Base-by-base conservation (phyloP, 441 rosid species). In the Bocquillonia castaneifolia region DNA sequence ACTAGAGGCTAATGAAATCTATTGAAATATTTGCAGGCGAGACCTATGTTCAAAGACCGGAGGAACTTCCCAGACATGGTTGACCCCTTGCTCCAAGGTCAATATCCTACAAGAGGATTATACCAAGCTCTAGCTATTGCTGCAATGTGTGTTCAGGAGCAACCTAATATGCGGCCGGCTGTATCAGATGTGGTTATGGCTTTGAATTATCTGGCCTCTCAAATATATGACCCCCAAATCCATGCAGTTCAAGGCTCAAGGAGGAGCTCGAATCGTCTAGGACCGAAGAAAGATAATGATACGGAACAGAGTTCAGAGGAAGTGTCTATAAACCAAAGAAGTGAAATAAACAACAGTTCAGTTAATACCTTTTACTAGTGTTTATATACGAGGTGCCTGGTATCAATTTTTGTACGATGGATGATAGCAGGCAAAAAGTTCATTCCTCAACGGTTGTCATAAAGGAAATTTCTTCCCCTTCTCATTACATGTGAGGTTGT, bases 91-190 rank as follows among this genome's bases (percentile, higher is more conserved):
- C 83, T 92, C 66, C 85, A 83, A 84, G 96, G 98, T 9, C 80
- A 76, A 45, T 92, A 90, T 73, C 98, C 98, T 17, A 81, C 80
- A 74, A 82, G 95, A 77, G 96, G 96, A 53, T 80, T 92, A 14
- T 92, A 92, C 82, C 98, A 92, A 80, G 96, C 98, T 29, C 95
- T 92, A 47, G 98, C 98, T 6, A 91, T 92, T 37, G 89, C 96
- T 48, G 96, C 98, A 53, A 90, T 90, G 95, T 92, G 98, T 77
- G 82, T 92, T 57, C 98, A 92, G 76, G 98, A 92, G 64, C 95
- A 92, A 76, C 96, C 98, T 36, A 88, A 86, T 20, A 88, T 95
- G 56, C 88, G 98, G 71, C 98, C 98, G 14, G 72, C 83, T 25
- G 84, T 90, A 2, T 86, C 91, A 0, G 98, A 92, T 25, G 95